A percentile compares a stretch with the other conserved stretches of the same genome.
Evolutionary conservation across 768 basidiomycete genomes (phyloP).

Genomic region (Tephrocybe sp.): DNA sequence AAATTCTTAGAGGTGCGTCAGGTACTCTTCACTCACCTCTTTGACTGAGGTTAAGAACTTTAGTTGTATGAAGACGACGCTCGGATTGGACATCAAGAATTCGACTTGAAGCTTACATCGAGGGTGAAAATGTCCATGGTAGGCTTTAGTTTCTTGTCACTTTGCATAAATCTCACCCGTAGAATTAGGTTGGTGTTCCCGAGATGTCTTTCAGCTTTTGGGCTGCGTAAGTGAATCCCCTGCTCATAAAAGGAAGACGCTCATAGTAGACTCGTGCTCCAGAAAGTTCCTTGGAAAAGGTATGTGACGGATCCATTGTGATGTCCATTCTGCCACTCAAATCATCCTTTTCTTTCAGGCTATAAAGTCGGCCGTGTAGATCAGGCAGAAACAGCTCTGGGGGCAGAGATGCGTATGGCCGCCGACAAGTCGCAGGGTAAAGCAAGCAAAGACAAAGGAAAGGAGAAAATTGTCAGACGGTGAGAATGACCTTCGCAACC

Average conservation of each 20-base stretch:
- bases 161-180: not conserved
- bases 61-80: slow-evolving; percentile 97
- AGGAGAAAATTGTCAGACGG: slow-evolving; percentile 90
- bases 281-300: slow-evolving; percentile 87
- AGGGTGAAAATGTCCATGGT: slow-evolving; percentile 99
- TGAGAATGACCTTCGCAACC: slow-evolving; percentile 22
- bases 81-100: slow-evolving; percentile 87
- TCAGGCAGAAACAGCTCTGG: slow-evolving; percentile 95
- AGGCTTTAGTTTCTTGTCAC: slow-evolving; percentile 11
- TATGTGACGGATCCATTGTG: slow-evolving; percentile 18
- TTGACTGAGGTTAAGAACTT: slow-evolving; percentile 9
- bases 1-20: slow-evolving; percentile 75
- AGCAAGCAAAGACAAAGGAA: slow-evolving; percentile 57
- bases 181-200: slow-evolving; percentile 84
- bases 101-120: slow-evolving; percentile 89
- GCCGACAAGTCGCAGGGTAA: slow-evolving; percentile 62
- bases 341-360: slow-evolving; percentile 39
- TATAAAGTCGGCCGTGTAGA: slow-evolving; percentile 97
- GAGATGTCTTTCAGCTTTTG: slow-evolving; percentile 92
- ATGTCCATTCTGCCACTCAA: too few species aligned
- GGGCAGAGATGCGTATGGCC: slow-evolving; percentile 92
- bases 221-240: slow-evolving; percentile 65
- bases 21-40: not conserved
- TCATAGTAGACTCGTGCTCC: slow-evolving; percentile 2
- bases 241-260: not conserved